Percentiles rank a stretch among this genome's conserved stretches.
phyloP scores from a whole-genome alignment of 2,329 filamentous ascomycete species.

The Rugonectria rugulosa region DNA sequence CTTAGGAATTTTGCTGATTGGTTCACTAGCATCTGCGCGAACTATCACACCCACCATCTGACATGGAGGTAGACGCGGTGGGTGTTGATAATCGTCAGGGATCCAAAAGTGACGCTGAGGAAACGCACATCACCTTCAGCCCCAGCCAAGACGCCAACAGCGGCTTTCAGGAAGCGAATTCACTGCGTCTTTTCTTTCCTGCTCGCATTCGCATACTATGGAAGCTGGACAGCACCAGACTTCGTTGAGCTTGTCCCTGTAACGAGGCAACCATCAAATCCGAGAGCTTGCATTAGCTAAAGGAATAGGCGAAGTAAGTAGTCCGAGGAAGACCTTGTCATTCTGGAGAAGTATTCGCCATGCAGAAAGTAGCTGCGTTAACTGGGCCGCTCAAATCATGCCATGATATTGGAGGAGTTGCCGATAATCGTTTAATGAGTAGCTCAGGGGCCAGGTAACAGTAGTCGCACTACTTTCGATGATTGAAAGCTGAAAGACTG shows the following conservation, averaged over 20 bases:
- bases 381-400: no score
- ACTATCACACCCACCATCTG: conserved; percentile 34
- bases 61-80: conserved; percentile 30
- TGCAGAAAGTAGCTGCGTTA: no score
- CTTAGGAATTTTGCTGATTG: conserved; percentile 41
- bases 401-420: no score
- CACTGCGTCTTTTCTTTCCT: conserved; percentile 5
- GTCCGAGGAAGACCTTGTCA: no score
- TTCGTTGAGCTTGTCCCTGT: conserved; percentile 10
- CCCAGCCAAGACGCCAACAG: conserved; percentile 1
- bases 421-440: no score
- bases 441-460: no score
- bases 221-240: no score
- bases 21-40: conserved; percentile 24
- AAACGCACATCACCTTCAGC: not conserved
- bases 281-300: not conserved
- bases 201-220: conserved; percentile 7
- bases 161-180: not conserved
- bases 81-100: conserved; percentile 1
- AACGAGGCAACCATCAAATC: not conserved
- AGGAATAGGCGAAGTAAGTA: no score
- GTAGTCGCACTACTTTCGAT: no score
- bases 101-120: conserved; percentile 3
- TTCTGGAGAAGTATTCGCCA: no score
- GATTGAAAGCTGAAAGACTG: no score